Conservation (phyloP, 805 yeast genomes). For the Spathaspora sp. region DNA sequence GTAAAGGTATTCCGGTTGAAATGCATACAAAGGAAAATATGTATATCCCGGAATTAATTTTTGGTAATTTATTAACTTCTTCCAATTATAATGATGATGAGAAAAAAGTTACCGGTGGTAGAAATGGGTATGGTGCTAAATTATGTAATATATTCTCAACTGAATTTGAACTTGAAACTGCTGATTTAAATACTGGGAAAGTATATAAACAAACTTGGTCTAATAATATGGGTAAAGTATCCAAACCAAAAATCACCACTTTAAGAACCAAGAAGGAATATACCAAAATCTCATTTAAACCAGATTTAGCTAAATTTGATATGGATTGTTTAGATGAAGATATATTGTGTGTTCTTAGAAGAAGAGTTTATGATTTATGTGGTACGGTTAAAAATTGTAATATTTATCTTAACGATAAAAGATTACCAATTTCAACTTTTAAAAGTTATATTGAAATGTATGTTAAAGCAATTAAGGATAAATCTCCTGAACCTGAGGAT, state of each 20-base stretch:
- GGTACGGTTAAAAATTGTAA: constrained; percentile 86
- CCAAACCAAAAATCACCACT: constrained; percentile 68
- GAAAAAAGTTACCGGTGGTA: constrained; percentile 95
- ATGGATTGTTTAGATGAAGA: constrained; percentile 86
- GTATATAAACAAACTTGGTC: constrained; percentile 82
- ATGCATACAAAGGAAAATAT: constrained; percentile 88
- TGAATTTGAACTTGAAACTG: constrained; percentile 82
- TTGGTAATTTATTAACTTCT: constrained; percentile 91
- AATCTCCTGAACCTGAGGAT: constrained; percentile 37
- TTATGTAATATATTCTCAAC: constrained; percentile 94
- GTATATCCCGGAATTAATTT: constrained; percentile 93
- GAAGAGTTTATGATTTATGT: constrained; percentile 94
- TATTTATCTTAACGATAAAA: constrained; percentile 73
- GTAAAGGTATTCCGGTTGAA: constrained; percentile 92
- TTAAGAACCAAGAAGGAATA: constrained; percentile 64
- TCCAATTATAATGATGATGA: constrained; percentile 95
- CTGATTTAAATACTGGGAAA: constrained; percentile 62
- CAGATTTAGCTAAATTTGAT: constrained; percentile 79
- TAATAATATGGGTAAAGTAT: constrained; percentile 75
- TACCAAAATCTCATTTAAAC: constrained; percentile 83
- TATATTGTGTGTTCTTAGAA: constrained; percentile 73
- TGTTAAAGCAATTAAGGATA: constrained; percentile 66
- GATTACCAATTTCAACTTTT: constrained; percentile 68
- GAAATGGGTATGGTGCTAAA: constrained; percentile 98
- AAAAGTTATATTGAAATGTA: constrained; percentile 87